phyloP scores from a whole-genome alignment of 1,284 basidiomycete genomes.

The Naganishia cerealis region DNA sequence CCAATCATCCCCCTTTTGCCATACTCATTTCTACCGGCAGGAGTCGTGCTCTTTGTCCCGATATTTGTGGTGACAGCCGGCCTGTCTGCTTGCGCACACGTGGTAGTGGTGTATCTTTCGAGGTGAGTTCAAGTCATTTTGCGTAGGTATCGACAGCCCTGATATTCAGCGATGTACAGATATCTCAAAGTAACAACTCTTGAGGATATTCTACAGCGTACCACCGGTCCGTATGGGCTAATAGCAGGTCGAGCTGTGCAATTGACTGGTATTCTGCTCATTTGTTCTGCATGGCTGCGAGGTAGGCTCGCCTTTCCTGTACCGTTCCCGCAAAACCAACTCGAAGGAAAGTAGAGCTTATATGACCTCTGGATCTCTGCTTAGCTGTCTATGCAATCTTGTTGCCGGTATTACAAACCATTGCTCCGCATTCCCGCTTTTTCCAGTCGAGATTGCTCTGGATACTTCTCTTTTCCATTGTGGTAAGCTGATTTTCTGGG shows the following conservation, averaged over 20 bases:
- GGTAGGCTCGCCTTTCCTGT: conserved; percentile 39
- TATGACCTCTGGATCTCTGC: not conserved
- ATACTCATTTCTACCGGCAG: conserved; percentile 52
- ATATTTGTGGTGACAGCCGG: conserved; percentile 45
- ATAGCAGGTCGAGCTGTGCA: conserved; percentile 47
- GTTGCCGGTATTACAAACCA: conserved; percentile 43
- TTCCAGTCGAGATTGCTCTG: conserved; percentile 44
- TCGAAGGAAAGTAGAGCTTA: not conserved
- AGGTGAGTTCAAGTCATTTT: conserved; percentile 39
- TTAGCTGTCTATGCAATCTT: conserved; percentile 47
- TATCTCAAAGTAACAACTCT: conserved; percentile 53
- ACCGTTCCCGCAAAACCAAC: not conserved
- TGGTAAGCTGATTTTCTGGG: conserved; percentile 35
- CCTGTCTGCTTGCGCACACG: conserved; percentile 50
- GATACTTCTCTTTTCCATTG: conserved; percentile 44
- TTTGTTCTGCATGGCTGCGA: conserved; percentile 47
- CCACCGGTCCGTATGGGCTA: conserved; percentile 45
- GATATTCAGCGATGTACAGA: conserved; percentile 33
- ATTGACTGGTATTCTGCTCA: conserved; percentile 43
- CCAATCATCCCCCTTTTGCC: conserved; percentile 49
- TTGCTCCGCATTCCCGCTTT: conserved; percentile 40
- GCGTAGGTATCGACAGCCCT: not conserved
- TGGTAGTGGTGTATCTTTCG: conserved; percentile 53
- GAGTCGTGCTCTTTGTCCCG: conserved; percentile 52
- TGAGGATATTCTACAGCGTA: conserved; percentile 50